Evolutionary conservation across 352 stramenopile species (phyloP).

Genomic region (Phytophthora vignae): DNA sequence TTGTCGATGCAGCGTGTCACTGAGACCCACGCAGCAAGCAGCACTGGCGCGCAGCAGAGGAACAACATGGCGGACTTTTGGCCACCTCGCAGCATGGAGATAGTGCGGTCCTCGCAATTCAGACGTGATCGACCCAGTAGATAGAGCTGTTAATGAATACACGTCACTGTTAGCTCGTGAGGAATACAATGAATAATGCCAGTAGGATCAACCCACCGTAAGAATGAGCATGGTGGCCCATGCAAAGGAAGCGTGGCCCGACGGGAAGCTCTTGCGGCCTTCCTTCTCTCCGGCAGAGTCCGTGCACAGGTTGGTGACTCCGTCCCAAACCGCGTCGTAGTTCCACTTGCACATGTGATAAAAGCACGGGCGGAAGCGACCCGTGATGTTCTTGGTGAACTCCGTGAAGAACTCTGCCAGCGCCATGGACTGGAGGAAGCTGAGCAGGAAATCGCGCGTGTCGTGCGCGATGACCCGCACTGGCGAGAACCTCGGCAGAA

Average conservation of each 20-base stretch:
- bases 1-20: conserved; percentile 79
- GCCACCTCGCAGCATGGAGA: conserved; percentile 44
- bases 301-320: too few relatives aligned
- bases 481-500: conserved; percentile 50
- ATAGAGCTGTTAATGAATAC: conserved; percentile 47
- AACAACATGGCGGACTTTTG: conserved; percentile 67
- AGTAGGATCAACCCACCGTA: conserved; percentile 44
- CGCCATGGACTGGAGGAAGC: conserved; percentile 49
- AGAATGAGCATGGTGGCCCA: conserved; percentile 79
- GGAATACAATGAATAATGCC: neutral
- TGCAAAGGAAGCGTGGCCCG: conserved; percentile 72
- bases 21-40: conserved; percentile 67
- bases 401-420: conserved; percentile 61
- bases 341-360: conserved; percentile 82
- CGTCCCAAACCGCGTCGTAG: conserved; percentile 35
- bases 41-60: conserved; percentile 56
- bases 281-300: conserved; percentile 56
- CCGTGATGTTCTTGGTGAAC: conserved; percentile 72
- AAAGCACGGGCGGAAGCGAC: conserved; percentile 74
- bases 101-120: conserved; percentile 50
- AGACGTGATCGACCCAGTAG: conserved; percentile 64
- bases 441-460: conserved; percentile 72
- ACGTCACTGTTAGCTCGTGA: neutral
- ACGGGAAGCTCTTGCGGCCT: conserved; percentile 75
- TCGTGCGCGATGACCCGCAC: conserved; percentile 62